phyloP scores from a whole-genome alignment of 129 eudicot genomes.

The Centella asiatica region DNA sequence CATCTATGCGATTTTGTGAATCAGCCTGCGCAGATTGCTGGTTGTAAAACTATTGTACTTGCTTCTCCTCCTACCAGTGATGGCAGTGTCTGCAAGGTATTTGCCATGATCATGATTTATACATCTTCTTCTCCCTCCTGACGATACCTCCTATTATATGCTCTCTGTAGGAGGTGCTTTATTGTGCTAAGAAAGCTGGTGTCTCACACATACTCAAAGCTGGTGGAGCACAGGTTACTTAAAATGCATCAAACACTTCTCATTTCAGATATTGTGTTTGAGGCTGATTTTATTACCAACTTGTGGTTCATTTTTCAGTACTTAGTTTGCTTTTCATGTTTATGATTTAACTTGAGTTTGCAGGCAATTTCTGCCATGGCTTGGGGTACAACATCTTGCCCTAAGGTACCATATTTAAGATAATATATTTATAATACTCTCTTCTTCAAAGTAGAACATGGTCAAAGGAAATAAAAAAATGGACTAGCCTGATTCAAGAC shows the following conservation, averaged over 20 bases:
- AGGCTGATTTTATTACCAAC: neutral
- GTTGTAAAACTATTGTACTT: constrained; percentile 93
- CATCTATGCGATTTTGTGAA: constrained; percentile 13
- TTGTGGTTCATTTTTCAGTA: neutral
- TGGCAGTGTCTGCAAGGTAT: constrained; percentile 95
- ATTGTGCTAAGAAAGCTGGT: constrained; percentile 98
- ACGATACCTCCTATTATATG: neutral
- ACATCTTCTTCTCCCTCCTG: neutral
- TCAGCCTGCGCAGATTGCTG: constrained; percentile 99
- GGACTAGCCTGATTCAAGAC: no score
- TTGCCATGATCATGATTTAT: constrained; percentile 15
- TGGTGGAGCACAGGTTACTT: constrained; percentile 93
- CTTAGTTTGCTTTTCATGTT: neutral
- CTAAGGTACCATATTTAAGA: constrained; percentile 55
- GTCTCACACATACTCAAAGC: constrained; percentile 99
- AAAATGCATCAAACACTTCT: neutral
- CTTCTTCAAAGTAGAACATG: neutral
- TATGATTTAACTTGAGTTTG: constrained; percentile 21
- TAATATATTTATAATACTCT: neutral
- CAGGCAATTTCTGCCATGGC: constrained; percentile 99
- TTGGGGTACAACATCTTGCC: constrained; percentile 96
- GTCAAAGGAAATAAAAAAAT: neutral
- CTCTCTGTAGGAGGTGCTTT: constrained; percentile 73
- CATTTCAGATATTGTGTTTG: neutral
- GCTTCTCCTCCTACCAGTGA: constrained; percentile 94